phyloP scores from a whole-genome alignment of 352 stramenopile species.

The Blastocystis sp. region DNA sequence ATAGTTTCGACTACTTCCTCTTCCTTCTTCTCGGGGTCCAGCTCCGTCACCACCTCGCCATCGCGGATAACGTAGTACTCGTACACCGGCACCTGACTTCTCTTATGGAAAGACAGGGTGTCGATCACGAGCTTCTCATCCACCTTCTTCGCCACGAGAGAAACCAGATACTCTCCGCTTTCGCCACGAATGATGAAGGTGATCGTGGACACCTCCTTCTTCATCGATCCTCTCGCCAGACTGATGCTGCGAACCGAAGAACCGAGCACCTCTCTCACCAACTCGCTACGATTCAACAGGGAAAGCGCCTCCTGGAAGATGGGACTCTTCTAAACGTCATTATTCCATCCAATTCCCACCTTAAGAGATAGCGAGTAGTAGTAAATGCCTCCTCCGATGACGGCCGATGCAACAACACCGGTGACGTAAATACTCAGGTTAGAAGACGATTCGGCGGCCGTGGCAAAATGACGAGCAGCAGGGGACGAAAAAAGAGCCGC shows the following conservation, averaged over 20 bases:
- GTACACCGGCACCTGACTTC: background rate
- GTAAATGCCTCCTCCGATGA: constrained; percentile 36
- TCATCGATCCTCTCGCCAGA: constrained; percentile 16
- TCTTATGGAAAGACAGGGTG: constrained; percentile 27
- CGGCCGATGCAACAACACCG: constrained; percentile 7
- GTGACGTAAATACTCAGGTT: background rate
- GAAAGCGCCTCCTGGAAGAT: constrained; percentile 43
- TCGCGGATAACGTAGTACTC: constrained; percentile 51
- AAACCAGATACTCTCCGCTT: constrained; percentile 45
- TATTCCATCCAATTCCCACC: background rate
- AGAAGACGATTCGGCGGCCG: background rate
- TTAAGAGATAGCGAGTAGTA: constrained; percentile 38
- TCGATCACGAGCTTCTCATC: constrained; percentile 3
- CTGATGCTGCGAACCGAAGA: constrained; percentile 3
- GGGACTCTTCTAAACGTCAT: constrained; percentile 30
- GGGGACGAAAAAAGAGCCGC: background rate
- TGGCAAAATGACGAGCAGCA: background rate
- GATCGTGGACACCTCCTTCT: background rate
- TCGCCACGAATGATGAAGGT: constrained; percentile 28
- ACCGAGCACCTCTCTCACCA: background rate
- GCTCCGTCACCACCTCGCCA: background rate
- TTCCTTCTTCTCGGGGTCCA: background rate
- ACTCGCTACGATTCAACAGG: constrained; percentile 14
- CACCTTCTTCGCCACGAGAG: background rate
- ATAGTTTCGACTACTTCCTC: background rate